Evolutionary conservation across 805 yeast species (phyloP).

Genomic region (Ogataea sp.): DNA sequence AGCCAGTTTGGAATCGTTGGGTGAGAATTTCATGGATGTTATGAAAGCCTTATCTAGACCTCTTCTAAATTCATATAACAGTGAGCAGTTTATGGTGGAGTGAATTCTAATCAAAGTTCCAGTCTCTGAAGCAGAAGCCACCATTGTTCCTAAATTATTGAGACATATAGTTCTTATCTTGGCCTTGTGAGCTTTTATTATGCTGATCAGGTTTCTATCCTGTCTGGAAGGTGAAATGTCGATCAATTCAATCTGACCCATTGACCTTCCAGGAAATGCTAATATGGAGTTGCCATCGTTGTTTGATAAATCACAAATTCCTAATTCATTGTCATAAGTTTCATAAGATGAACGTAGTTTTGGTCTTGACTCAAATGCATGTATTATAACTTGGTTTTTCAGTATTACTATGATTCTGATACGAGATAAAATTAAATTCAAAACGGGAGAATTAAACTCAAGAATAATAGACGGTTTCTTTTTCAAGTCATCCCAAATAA

Average conservation of each 20-base stretch:
- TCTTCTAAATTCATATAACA: constrained; percentile 79
- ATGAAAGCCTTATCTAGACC: constrained; percentile 83
- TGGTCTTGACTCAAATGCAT: constrained; percentile 79
- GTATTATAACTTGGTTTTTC: constrained; percentile 58
- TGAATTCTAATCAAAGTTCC: constrained; percentile 78
- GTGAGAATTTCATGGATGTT: constrained; percentile 78
- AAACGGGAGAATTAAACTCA: constrained; percentile 70
- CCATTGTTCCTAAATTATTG: constrained; percentile 52
- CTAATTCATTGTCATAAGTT: constrained; percentile 54
- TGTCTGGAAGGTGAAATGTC: constrained; percentile 62
- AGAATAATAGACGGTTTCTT: constrained; percentile 62
- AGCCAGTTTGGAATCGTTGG: constrained; percentile 67
- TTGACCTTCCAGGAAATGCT: constrained; percentile 70
- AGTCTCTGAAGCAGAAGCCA: constrained; percentile 75
- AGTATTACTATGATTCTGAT: constrained; percentile 69
- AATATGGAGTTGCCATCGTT: constrained; percentile 28
- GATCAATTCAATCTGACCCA: constrained; percentile 76
- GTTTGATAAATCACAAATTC: constrained; percentile 44
- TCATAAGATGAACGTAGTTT: constrained; percentile 54
- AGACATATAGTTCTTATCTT: constrained; percentile 55
- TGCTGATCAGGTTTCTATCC: constrained; percentile 54
- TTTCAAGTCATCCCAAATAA: constrained; percentile 90
- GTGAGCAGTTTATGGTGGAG: constrained; percentile 57
- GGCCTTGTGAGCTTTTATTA: constrained; percentile 72
- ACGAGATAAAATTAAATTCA: constrained; percentile 68